Evolutionary conservation across 352 stramenopile species (phyloP), one percentile per base, ranked within the genome.

Genomic region (Blastocystis sp.): DNA sequence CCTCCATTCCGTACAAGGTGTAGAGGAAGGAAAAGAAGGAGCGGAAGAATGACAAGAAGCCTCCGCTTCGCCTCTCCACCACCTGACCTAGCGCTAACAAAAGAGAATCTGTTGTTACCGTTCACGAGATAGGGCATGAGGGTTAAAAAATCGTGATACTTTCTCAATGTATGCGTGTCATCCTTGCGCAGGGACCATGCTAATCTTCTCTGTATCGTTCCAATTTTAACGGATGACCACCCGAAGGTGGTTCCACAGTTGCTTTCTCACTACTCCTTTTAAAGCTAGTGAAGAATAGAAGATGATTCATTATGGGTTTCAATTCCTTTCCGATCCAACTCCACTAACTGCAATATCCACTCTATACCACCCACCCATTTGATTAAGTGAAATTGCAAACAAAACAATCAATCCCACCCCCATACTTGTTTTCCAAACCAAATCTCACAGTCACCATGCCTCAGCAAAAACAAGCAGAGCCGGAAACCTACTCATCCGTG

Each of bases 201-300:
- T 95, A 95, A 95, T 95, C 93, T 95, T 95, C 93, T 95, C 93
- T 95, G 93, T 95, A 95, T 95, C 89, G 89, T 92, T 93, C 79
- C 90, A 89, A 91, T 89, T 91, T 91, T 91, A 90, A 86, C 88
- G 62, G 89, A 89, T 90, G 89, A 64, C 88, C 77, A 64, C 65
- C 65, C 70, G 70, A 80, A 62, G 52, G 59, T 62, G 70, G 48
- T 80, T 66, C 70, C 48, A 62, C 28, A 34, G 28, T 34, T 34
- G 28, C 28, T 34, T 34, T 34, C 28, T 34, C 28, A 34, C 28
- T 34, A 34, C 28, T 34, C 28, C 28, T 34, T 34, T 34, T 34
- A 34, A 34, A 34, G 28, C 28, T 0, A 34, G 28, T 34, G 28
- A 34, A 0, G 28, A 34, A 34, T 34, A 34, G 28, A 34, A 34